Evolutionary conservation across 306 rosid species (phyloP), one percentile per base, ranked within the genome.

Genomic region (Casuarina cunninghamiana): DNA sequence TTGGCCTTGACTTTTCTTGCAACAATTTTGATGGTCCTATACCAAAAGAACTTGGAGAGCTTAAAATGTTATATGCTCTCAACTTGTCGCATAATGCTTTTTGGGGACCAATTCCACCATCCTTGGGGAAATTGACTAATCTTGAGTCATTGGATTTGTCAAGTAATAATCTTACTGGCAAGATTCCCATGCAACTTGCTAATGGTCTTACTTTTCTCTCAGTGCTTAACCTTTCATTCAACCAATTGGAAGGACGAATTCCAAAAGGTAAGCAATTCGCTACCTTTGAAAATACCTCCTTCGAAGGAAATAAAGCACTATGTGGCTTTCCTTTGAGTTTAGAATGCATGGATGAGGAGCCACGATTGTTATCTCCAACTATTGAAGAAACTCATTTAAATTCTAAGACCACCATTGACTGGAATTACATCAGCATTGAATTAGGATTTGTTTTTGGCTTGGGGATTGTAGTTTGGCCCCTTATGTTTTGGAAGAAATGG

Each of bases 61-160:
- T 79, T 26, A 75, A 12, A 11, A 10, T 58, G 12, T 3, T 75
- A 15, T 26, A 11, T 72, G 49, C n/a, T 57, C 87, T 83, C 15
- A 83, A 83, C 65, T 4, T 83, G 37, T 72, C 79, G 21, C 39
- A 77, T 15, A 85, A 82, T 63, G 78, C 57, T 55, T 10, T 84
- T 0, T 48, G 39, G 0, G 84, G 85, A 0, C 43, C 19, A 42
- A 88, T 88, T 9, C 81, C 88, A 3, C 65, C 82, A 42, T 71
- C 85, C 2, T 4, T 88, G 0, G 82, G 77, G 3, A 79, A 73
- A n/a, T 2, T 84, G 53, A 71, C 1, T 0, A 6, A 53, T 1
- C 53, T 88, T 2, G 89, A 84, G 78, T 83, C 88, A 17, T 53
- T 86, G 1, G 91, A 84, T 74, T 46, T 85, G 2, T 81, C 86